phyloP scores from a whole-genome alignment of 2,329 filamentous ascomycete species.

The Stenocarpella maydis region DNA sequence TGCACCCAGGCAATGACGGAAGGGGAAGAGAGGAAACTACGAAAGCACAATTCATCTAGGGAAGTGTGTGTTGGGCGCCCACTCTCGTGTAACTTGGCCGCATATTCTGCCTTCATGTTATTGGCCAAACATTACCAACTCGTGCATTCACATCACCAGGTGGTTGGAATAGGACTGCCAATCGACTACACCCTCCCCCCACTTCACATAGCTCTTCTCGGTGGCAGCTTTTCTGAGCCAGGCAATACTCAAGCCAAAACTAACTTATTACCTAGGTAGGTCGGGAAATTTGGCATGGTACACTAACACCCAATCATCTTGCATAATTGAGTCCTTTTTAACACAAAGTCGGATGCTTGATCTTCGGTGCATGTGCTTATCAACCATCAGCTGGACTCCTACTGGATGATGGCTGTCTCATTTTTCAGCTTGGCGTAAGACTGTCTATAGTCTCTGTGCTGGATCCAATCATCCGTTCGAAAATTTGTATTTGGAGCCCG shows the following conservation, averaged over 20 bases:
- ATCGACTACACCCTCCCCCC: too few relatives aligned
- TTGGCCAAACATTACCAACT: too few relatives aligned
- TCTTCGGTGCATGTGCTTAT: constrained; percentile 7
- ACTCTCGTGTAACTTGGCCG: background rate
- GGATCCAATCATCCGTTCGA: background rate
- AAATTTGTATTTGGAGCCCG: constrained; percentile 2
- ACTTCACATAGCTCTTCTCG: too few relatives aligned
- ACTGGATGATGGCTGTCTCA: background rate
- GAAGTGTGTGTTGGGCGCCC: background rate
- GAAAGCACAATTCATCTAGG: background rate
- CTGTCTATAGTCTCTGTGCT: background rate
- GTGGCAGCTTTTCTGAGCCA: too few relatives aligned
- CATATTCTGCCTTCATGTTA: too few relatives aligned
- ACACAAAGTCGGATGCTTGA: background rate
- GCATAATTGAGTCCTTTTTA: background rate
- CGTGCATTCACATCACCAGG: too few relatives aligned
- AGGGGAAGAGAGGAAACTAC: background rate
- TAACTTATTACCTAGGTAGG: too few relatives aligned
- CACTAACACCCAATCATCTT: too few relatives aligned
- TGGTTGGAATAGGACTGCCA: too few relatives aligned
- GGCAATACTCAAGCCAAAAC: too few relatives aligned
- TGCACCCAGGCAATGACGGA: too few relatives aligned
- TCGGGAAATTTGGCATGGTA: too few relatives aligned
- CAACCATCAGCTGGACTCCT: background rate
- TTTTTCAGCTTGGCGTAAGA: background rate